Percentiles rank a stretch among this genome's conserved stretches.
These are phyloP conservation scores for Neoboletus brunneissimus DNA, from an alignment of 768 basidiomycete genomes.

Conservation along the genomic window DNA sequence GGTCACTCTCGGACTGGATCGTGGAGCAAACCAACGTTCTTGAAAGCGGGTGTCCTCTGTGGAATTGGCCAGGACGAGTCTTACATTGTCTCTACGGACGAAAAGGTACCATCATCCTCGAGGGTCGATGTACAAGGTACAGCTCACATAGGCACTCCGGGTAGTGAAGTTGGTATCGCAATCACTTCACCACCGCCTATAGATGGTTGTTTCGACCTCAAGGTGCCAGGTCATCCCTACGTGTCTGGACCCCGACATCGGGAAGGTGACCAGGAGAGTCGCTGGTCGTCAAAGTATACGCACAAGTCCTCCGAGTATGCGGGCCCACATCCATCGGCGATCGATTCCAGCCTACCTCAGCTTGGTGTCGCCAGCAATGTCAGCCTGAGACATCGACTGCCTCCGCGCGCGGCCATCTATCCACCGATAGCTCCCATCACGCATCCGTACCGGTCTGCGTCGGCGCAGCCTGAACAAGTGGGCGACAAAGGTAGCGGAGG, in stretches of 20 bases:
- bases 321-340: slow-evolving; percentile 39
- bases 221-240: background rate
- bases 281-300: slow-evolving; percentile 11
- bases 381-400: slow-evolving; percentile 36
- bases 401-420: slow-evolving; percentile 28
- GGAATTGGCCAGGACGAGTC: slow-evolving; percentile 26
- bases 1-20: slow-evolving; percentile 39
- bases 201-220: slow-evolving; percentile 20
- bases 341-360: slow-evolving; percentile 21
- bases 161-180: slow-evolving; percentile 42
- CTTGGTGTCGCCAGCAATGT: slow-evolving; percentile 25
- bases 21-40: slow-evolving; percentile 37
- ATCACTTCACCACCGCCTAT: slow-evolving; percentile 37
- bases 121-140: slow-evolving; percentile 25
- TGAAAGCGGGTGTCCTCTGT: slow-evolving; percentile 34
- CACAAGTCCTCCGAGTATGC: slow-evolving; percentile 37
- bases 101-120: slow-evolving; percentile 22
- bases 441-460: slow-evolving; percentile 25
- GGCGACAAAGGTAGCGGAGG: background rate
- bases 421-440: slow-evolving; percentile 27
- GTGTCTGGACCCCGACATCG: slow-evolving; percentile 1
- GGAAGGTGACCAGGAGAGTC: slow-evolving; percentile 1
- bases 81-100: slow-evolving; percentile 22
- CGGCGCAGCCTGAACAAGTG: background rate
- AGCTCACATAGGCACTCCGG: slow-evolving; percentile 9